Percentiles rank a stretch among this genome's conserved stretches.
Evolutionary conservation across 2,329 filamentous ascomycete species (phyloP).

Genomic region (Aureobasidium sp.): DNA sequence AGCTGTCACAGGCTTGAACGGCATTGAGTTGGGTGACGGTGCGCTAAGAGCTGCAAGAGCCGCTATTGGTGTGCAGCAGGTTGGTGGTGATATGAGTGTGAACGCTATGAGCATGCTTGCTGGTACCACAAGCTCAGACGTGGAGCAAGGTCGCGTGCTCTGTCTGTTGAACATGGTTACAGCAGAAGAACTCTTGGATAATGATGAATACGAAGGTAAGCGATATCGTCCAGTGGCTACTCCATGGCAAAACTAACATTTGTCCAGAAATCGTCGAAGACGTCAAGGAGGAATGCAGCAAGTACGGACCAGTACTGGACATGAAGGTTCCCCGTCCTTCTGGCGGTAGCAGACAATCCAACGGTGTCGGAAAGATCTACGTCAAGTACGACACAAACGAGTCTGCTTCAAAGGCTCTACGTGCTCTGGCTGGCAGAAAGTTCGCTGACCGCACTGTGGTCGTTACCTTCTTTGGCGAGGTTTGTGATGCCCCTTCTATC

Average conservation of each 20-base stretch:
- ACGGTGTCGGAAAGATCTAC: slow-evolving; percentile 95
- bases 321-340: slow-evolving; percentile 87
- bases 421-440: slow-evolving; percentile 86
- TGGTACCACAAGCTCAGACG: slow-evolving; percentile 64
- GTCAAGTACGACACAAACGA: slow-evolving; percentile 81
- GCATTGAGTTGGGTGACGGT: slow-evolving; percentile 85
- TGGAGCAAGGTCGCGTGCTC: slow-evolving; percentile 74
- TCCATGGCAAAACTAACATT: background rate
- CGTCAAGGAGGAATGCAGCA: slow-evolving; percentile 83
- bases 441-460: slow-evolving; percentile 96
- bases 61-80: slow-evolving; percentile 90
- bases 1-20: slow-evolving; percentile 83
- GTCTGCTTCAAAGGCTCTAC: slow-evolving; percentile 73
- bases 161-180: slow-evolving; percentile 99
- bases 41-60: slow-evolving; percentile 79
- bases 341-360: slow-evolving; percentile 71
- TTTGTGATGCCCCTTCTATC: slow-evolving; percentile 31
- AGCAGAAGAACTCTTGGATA: slow-evolving; percentile 84
- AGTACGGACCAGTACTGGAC: slow-evolving; percentile 78
- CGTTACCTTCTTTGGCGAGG: slow-evolving; percentile 92
- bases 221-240: background rate
- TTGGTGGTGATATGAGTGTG: slow-evolving; percentile 89
- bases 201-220: slow-evolving; percentile 89
- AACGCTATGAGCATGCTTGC: slow-evolving; percentile 98
- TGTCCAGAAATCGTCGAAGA: slow-evolving; percentile 88